phyloP scores from a whole-genome alignment of 352 stramenopile species.

The Pythium oligandrum region DNA sequence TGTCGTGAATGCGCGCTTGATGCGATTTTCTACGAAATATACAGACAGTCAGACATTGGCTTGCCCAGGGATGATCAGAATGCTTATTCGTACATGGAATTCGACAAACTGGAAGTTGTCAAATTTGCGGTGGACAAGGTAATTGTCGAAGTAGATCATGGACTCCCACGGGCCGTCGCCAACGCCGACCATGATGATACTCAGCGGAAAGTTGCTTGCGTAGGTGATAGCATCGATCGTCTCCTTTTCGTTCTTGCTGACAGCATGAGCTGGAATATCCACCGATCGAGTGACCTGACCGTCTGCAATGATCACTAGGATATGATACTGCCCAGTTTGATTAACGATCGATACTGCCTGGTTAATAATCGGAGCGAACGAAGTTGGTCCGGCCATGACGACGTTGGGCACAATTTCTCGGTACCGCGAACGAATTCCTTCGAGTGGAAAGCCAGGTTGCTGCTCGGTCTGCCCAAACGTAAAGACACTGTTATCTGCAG shows the following conservation, averaged over 20 bases:
- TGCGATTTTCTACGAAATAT: constrained; percentile 40
- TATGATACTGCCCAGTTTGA: constrained; percentile 74
- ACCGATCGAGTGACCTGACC: constrained; percentile 82
- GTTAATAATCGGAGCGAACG: constrained; percentile 84
- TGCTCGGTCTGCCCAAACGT: constrained; percentile 40
- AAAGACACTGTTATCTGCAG: constrained; percentile 74
- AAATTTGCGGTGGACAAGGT: constrained; percentile 71
- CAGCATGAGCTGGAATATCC: constrained; percentile 63
- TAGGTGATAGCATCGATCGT: constrained; percentile 84
- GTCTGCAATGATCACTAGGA: constrained; percentile 86
- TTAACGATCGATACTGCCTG: constrained; percentile 79
- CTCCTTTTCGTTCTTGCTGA: constrained; percentile 84
- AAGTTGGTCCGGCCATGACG: constrained; percentile 78
- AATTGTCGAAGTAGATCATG: constrained; percentile 80
- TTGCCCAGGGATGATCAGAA: background rate
- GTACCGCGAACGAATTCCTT: constrained; percentile 64
- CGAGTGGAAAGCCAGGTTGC: constrained; percentile 50
- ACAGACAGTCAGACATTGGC: background rate
- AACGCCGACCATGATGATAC: constrained; percentile 79
- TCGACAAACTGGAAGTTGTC: constrained; percentile 89
- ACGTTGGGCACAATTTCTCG: constrained; percentile 65
- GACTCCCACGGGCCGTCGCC: constrained; percentile 78
- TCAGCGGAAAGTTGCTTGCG: constrained; percentile 74
- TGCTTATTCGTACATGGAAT: constrained; percentile 41
- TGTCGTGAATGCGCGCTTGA: constrained; percentile 25